phyloP scores from a whole-genome alignment of 2,329 filamentous ascomycete species.

The Colletotrichum chrysophilum region DNA sequence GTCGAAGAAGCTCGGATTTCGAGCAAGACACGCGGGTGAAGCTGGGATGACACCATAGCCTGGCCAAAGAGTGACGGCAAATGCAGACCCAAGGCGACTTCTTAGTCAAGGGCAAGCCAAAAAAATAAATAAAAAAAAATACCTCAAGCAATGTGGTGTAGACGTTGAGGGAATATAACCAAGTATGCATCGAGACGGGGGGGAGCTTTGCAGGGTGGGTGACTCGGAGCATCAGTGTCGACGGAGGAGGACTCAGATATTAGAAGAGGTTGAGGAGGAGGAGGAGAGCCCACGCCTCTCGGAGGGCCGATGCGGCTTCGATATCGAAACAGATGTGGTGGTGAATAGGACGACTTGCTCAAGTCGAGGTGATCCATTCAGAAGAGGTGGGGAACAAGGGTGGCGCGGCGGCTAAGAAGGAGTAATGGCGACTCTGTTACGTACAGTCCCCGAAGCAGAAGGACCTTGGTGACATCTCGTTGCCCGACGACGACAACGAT shows the following conservation, averaged over 20 bases:
- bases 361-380: neutral
- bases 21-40: neutral
- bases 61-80: neutral
- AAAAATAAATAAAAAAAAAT: neutral
- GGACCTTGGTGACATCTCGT: too few species aligned
- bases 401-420: neutral
- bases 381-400: neutral
- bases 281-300: neutral
- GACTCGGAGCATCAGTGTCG: neutral
- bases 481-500: too few species aligned
- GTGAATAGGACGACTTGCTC: neutral
- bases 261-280: neutral
- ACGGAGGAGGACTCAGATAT: neutral
- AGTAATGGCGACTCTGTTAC: neutral
- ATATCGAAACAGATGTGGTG: neutral
- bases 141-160: neutral
- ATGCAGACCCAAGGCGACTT: neutral
- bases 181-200: neutral
- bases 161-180: neutral
- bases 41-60: neutral
- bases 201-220: neutral
- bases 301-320: conserved; percentile 15
- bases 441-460: neutral
- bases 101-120: neutral
- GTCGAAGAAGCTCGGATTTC: conserved; percentile 13